A percentile compares a stretch with the other conserved stretches of the same genome.
phyloP scores from a whole-genome alignment of 2,329 filamentous ascomycete species.

The Trichoderma sp. region DNA sequence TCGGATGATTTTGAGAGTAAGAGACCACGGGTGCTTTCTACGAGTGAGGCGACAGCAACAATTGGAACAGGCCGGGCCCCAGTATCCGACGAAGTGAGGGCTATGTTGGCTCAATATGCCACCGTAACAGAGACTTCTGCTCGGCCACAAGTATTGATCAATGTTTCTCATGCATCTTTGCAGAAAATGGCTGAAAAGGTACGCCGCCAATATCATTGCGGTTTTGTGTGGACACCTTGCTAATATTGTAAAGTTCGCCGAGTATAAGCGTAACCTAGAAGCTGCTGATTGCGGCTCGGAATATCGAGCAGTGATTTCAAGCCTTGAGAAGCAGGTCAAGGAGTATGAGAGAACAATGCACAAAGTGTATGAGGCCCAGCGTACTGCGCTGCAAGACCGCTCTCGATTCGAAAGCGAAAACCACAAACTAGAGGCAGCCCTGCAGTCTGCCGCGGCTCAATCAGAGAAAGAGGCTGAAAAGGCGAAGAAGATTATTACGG shows the following conservation, averaged over 20 bases:
- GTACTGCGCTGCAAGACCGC: slow-evolving; percentile 51
- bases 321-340: slow-evolving; percentile 44
- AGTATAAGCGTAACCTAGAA: slow-evolving; percentile 29
- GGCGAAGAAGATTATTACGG: slow-evolving; percentile 35
- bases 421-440: slow-evolving; percentile 36
- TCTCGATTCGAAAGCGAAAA: slow-evolving; percentile 46
- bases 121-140: slow-evolving; percentile 16
- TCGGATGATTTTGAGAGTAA: slow-evolving; percentile 32
- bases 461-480: slow-evolving; percentile 37
- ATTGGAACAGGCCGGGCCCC: slow-evolving; percentile 29
- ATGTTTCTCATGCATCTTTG: slow-evolving; percentile 34
- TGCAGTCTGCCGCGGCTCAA: slow-evolving; percentile 29
- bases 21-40: slow-evolving; percentile 29
- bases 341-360: slow-evolving; percentile 44
- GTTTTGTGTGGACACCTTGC: neutral
- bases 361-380: slow-evolving; percentile 45
- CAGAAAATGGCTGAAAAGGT: slow-evolving; percentile 41
- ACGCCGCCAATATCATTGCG: slow-evolving; percentile 8
- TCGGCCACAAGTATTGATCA: slow-evolving; percentile 25
- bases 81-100: slow-evolving; percentile 32
- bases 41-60: slow-evolving; percentile 23
- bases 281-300: slow-evolving; percentile 32
- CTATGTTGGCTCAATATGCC: slow-evolving; percentile 28
- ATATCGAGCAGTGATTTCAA: slow-evolving; percentile 42
- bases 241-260: slow-evolving; percentile 28